Percentiles rank a stretch among this genome's conserved stretches.
Conservation (phyloP, 345 rosid species). For the Acer yangbiense region DNA sequence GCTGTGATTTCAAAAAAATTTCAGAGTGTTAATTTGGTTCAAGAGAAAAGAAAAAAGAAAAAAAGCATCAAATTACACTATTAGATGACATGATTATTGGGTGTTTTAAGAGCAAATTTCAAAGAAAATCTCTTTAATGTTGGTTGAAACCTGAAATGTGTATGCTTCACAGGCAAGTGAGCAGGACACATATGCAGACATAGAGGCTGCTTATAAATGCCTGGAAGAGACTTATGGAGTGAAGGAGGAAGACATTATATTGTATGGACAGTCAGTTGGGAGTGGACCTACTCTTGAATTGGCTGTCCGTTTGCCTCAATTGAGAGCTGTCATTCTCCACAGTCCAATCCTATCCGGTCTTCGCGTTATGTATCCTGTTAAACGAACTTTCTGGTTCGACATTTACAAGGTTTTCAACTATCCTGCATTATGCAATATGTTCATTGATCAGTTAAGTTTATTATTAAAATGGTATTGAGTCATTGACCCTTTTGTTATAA, state of each 20-base stretch:
- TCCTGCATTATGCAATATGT: not conserved
- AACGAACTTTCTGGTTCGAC: slow-evolving; percentile 79
- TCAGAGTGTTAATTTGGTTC: not conserved
- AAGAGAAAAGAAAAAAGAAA: not conserved
- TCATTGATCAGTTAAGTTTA: too few species aligned
- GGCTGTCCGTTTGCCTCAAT: slow-evolving; percentile 58
- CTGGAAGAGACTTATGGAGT: slow-evolving; percentile 59
- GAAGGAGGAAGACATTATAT: slow-evolving; percentile 69
- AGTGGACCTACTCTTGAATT: slow-evolving; percentile 88
- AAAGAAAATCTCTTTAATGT: not conserved
- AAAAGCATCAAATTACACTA: too few species aligned
- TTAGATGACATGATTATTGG: too few species aligned
- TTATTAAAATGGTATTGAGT: too few species aligned
- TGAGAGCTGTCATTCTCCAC: slow-evolving; percentile 83
- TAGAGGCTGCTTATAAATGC: slow-evolving; percentile 76
- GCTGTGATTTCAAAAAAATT: too few species aligned
- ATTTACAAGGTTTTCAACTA: slow-evolving; percentile 64
- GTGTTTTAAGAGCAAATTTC: too few species aligned
- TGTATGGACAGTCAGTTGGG: slow-evolving; percentile 89
- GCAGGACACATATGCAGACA: slow-evolving; percentile 89
- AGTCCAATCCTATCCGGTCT: slow-evolving; percentile 86
- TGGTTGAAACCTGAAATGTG: not conserved
- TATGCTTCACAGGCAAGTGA: slow-evolving; percentile 58
- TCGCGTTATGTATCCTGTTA: slow-evolving; percentile 83
- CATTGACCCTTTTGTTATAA: slow-evolving; percentile 13